Percentiles rank a stretch among this genome's conserved stretches.
These are phyloP conservation scores for Pythium dissotocum DNA, from an alignment of 352 stramenopile genomes.

Conservation along the genomic window DNA sequence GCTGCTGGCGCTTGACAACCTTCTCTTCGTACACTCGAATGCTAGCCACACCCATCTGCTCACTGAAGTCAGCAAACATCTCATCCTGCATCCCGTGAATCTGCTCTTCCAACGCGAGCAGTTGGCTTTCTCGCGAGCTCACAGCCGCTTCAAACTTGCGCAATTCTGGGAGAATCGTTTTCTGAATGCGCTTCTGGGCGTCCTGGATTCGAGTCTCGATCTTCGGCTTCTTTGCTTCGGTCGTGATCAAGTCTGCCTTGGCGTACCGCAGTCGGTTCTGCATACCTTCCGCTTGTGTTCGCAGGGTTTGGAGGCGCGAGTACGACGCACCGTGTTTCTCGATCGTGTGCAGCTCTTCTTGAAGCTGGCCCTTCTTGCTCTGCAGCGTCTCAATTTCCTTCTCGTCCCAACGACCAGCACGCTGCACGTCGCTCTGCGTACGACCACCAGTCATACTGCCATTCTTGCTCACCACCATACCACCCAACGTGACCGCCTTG, in stretches of 20 bases:
- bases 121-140: slow-evolving; percentile 41
- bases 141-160: slow-evolving; percentile 57
- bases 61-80: slow-evolving; percentile 86
- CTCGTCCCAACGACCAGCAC: slow-evolving; percentile 91
- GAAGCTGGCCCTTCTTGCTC: slow-evolving; percentile 82
- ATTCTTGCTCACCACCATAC: slow-evolving; percentile 97
- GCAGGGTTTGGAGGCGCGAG: slow-evolving; percentile 59
- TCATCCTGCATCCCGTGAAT: slow-evolving; percentile 81
- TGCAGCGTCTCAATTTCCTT: slow-evolving; percentile 89
- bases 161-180: slow-evolving; percentile 64
- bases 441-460: slow-evolving; percentile 98
- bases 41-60: slow-evolving; percentile 71
- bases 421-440: slow-evolving; percentile 81
- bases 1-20: slow-evolving; percentile 84
- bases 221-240: slow-evolving; percentile 67
- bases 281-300: slow-evolving; percentile 70
- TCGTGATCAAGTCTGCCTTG: slow-evolving; percentile 74
- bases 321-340: slow-evolving; percentile 75
- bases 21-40: slow-evolving; percentile 94
- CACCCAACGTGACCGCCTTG: slow-evolving; percentile 92
- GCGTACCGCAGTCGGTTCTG: slow-evolving; percentile 73
- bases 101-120: slow-evolving; percentile 51
- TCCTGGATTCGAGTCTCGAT: slow-evolving; percentile 63
- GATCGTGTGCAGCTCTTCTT: slow-evolving; percentile 61
- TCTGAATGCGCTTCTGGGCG: slow-evolving; percentile 46